Conservation (phyloP, 345 rosid genomes). For the Salix exigua region DNA sequence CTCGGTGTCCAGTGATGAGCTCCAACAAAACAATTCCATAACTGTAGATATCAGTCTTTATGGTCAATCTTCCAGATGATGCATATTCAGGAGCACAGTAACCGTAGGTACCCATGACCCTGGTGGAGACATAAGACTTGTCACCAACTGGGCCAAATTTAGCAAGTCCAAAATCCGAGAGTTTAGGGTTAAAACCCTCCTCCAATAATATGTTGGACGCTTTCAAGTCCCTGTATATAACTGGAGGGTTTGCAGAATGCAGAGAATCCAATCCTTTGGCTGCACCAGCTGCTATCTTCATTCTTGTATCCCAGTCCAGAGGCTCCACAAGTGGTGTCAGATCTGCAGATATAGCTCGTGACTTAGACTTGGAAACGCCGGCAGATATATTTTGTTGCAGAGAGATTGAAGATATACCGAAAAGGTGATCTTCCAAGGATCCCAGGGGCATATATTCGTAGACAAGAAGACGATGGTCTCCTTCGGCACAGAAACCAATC, state of each 20-base stretch:
- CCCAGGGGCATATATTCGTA: constrained; percentile 66
- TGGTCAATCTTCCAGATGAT: constrained; percentile 8
- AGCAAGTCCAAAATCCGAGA: constrained; percentile 24
- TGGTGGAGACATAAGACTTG: constrained; percentile 18
- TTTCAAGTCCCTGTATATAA: constrained; percentile 19
- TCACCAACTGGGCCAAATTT: constrained; percentile 18
- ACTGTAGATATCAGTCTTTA: constrained; percentile 21
- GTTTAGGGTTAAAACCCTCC: constrained; percentile 16
- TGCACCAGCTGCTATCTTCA: constrained; percentile 19
- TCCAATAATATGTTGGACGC: constrained; percentile 16
- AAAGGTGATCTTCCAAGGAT: constrained; percentile 68
- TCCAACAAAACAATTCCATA: constrained; percentile 18
- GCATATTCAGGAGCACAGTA: constrained; percentile 24
- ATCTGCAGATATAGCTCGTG: constrained; percentile 1
- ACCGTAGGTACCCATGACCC: constrained; percentile 22
- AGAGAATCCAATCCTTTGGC: constrained; percentile 19
- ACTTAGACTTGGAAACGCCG: background rate
- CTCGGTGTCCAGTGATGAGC: constrained; percentile 21
- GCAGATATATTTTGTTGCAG: background rate
- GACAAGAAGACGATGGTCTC: constrained; percentile 69
- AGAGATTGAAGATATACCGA: constrained; percentile 28
- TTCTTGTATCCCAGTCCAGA: constrained; percentile 16
- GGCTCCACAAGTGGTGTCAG: constrained; percentile 3
- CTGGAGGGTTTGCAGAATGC: constrained; percentile 11
- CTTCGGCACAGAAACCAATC: constrained; percentile 75